Evolutionary conservation across 2,329 filamentous ascomycete genomes (phyloP), one percentile per base, ranked within the genome.

Genomic region (Seiridium cupressi): DNA sequence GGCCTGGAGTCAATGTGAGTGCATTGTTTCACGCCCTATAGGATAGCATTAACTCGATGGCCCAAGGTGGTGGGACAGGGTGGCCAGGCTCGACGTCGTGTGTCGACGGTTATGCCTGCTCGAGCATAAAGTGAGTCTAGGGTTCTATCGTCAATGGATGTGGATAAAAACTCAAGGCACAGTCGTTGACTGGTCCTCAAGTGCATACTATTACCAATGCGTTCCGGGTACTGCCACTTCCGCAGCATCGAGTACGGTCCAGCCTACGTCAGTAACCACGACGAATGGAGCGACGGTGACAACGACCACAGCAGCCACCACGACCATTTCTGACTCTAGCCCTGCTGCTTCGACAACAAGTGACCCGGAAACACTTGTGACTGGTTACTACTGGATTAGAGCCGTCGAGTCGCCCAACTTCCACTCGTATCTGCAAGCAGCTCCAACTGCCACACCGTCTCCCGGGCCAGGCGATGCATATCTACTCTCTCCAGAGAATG

Each of bases 341-440:
- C 32, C 34, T 7, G 9, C 54, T 34, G 40, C 42, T 7, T 44
- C 42, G 8, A 35, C 55, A 8, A 51, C 55, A 38, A 13, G 32
- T 10, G 31, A 44, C 3, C 55, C 55, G 31, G 11, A 49, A 46
- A 83, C 79, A 0, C 76, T 86, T 0, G 76, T 82, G 60, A 68
- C 65, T 3, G 83, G 81, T 1, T 83, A 81, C 69, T 80, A 79
- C 72, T 85, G 83, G 82, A 82, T 87, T 65, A 81, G 84, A 8
- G 83, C 81, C 0, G 84, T 87, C 2, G 80, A 76, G 42, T 70
- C 78, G 0, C 84, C 84, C 38, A 86, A 87, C 71, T 87, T 79
- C 70, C 81, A 83, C 73, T 79, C 78, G 63, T 84, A 84, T 67
- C 74, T 84, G 3, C 81, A 84, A 72, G 80, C 80, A 7, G 72